These are phyloP conservation scores for Alternaria alternata DNA, from an alignment of 2,329 filamentous ascomycete genomes.

Conservation along the genomic window DNA sequence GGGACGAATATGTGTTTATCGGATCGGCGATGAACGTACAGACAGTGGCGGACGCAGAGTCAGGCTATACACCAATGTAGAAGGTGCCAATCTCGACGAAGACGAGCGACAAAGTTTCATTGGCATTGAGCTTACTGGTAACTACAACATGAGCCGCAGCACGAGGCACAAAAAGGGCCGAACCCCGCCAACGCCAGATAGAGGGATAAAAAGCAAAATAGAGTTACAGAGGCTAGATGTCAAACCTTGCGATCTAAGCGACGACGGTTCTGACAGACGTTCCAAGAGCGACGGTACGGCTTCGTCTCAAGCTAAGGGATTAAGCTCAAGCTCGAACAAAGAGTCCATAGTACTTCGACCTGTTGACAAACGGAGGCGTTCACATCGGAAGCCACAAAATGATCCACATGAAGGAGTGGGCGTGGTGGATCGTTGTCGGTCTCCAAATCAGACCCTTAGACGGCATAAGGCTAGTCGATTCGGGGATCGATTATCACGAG, in stretches of 20 bases:
- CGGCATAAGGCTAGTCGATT: neutral
- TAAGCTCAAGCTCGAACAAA: neutral
- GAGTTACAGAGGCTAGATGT: neutral
- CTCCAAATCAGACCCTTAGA: neutral
- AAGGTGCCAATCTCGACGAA: neutral
- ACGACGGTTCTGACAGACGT: neutral
- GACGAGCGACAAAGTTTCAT: constrained; percentile 1
- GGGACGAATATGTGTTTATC: constrained; percentile 2
- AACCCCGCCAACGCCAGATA: neutral
- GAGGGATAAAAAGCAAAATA: neutral
- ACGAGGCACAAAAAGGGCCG: neutral
- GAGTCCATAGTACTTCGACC: neutral
- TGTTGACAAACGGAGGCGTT: neutral
- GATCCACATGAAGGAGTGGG: neutral
- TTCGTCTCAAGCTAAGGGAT: neutral
- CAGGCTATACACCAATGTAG: constrained; percentile 3
- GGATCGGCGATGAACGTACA: neutral
- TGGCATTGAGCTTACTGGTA: neutral
- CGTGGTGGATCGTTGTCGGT: neutral
- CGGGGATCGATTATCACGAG: neutral
- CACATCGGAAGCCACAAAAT: neutral
- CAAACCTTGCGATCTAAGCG: neutral
- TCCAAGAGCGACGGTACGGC: neutral
- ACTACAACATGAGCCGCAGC: neutral
- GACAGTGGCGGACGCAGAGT: neutral